phyloP scores from a whole-genome alignment of 1,284 basidiomycete species.

The Leccinum insigne region DNA sequence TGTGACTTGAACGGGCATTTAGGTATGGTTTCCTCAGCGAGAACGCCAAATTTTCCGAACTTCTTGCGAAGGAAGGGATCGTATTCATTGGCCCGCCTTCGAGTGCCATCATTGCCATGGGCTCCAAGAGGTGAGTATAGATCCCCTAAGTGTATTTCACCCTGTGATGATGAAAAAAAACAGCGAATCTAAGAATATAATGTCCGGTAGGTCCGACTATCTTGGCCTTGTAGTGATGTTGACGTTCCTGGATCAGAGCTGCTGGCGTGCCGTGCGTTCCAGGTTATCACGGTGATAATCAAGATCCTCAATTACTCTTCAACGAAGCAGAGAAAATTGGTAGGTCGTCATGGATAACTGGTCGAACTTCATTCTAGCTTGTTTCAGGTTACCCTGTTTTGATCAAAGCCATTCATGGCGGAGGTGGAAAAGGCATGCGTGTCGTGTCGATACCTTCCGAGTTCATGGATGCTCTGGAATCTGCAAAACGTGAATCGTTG shows the following conservation, averaged over 20 bases:
- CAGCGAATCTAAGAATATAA: constrained; percentile 89
- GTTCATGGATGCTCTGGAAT: constrained; percentile 78
- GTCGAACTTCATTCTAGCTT: background rate
- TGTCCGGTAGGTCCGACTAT: constrained; percentile 58
- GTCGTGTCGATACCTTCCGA: constrained; percentile 67
- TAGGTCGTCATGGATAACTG: constrained; percentile 19
- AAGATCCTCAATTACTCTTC: constrained; percentile 65
- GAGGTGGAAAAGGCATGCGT: constrained; percentile 97
- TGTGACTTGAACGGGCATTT: background rate
- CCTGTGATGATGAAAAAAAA: background rate
- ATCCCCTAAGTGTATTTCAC: background rate
- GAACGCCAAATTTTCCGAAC: constrained; percentile 88
- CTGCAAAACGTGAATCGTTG: constrained; percentile 84
- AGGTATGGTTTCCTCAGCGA: constrained; percentile 94
- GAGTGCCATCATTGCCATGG: constrained; percentile 93
- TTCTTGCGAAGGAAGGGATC: constrained; percentile 85
- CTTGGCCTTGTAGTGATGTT: background rate
- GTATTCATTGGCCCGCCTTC: constrained; percentile 96
- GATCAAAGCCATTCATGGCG: constrained; percentile 96
- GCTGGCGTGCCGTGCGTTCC: constrained; percentile 95
- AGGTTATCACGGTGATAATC: constrained; percentile 82
- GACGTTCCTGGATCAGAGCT: constrained; percentile 40
- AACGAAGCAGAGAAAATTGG: constrained; percentile 75
- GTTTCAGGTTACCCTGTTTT: constrained; percentile 81
- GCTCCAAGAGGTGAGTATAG: constrained; percentile 69